Evolutionary conservation across 305 asterid genomes (phyloP).

Genomic region (Fraxinus xanthoxyloides): DNA sequence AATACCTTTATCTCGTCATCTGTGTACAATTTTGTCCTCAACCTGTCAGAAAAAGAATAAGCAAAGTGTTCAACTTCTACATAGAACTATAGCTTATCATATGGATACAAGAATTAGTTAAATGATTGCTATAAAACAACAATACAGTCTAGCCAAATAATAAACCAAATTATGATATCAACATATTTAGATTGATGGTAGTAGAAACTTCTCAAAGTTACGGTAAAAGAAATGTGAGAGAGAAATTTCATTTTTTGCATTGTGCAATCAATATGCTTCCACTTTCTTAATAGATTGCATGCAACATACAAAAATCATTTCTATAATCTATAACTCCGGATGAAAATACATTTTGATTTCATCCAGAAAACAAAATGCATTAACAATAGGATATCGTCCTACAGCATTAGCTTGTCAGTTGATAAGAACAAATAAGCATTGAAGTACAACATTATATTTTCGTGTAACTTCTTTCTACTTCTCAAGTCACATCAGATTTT

Average conservation of each 20-base stretch:
- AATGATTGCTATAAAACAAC: background rate
- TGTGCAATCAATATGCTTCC: background rate
- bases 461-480: background rate
- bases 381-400: background rate
- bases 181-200: background rate
- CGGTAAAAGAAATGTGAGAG: background rate
- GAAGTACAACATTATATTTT: background rate
- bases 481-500: background rate
- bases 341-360: background rate
- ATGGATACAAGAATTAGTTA: constrained; percentile 7
- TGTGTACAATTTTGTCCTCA: constrained; percentile 67
- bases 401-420: background rate
- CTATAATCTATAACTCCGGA: background rate
- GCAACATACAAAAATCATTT: background rate
- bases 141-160: background rate
- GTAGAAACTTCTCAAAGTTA: background rate
- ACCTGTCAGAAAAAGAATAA: constrained; percentile 42
- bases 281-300: background rate
- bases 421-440: background rate
- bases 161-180: background rate
- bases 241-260: background rate
- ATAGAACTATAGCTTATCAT: constrained; percentile 14
- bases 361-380: background rate
- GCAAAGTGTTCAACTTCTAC: constrained; percentile 26
- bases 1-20: constrained; percentile 91